A percentile compares a stretch with the other conserved stretches of the same genome.
phyloP scores from a whole-genome alignment of 306 rosid species.

The Cucurbita ficifolia region DNA sequence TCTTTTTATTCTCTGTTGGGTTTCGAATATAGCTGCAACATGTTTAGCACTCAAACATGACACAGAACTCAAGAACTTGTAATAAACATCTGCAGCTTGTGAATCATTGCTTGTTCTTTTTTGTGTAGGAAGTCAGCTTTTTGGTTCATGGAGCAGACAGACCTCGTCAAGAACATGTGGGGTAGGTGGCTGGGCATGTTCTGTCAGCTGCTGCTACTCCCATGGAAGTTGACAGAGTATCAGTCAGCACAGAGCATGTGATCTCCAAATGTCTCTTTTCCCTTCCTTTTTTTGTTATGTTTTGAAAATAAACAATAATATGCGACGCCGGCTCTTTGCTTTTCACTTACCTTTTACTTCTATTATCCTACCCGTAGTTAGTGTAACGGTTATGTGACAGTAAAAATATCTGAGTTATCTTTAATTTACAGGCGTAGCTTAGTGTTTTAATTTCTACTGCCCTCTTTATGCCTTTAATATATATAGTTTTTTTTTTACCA shows the following conservation, averaged over 20 bases:
- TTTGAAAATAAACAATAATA: background rate
- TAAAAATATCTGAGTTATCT: background rate
- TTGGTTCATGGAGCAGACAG: background rate
- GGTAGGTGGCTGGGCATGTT: background rate
- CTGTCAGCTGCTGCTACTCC: background rate
- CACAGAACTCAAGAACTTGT: background rate
- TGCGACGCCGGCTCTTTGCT: background rate
- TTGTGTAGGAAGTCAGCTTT: background rate
- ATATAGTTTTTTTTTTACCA: too few relatives aligned
- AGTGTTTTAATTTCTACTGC: background rate
- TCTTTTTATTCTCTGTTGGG: background rate
- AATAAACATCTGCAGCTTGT: background rate
- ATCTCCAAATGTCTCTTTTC: background rate
- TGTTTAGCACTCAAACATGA: background rate
- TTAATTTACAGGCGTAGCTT: background rate
- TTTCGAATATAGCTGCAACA: background rate
- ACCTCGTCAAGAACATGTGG: background rate
- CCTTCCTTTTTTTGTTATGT: too few relatives aligned
- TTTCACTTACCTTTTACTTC: background rate
- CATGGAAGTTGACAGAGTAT: background rate
- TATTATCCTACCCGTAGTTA: background rate
- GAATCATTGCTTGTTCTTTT: background rate
- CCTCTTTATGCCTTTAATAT: too few relatives aligned
- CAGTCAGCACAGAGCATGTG: background rate
- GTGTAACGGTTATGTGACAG: background rate